Percentiles rank a stretch among this genome's conserved stretches.
These are phyloP conservation scores for Cytospora piceicola DNA, from an alignment of 2,329 filamentous ascomycete species.

Conservation along the genomic window DNA sequence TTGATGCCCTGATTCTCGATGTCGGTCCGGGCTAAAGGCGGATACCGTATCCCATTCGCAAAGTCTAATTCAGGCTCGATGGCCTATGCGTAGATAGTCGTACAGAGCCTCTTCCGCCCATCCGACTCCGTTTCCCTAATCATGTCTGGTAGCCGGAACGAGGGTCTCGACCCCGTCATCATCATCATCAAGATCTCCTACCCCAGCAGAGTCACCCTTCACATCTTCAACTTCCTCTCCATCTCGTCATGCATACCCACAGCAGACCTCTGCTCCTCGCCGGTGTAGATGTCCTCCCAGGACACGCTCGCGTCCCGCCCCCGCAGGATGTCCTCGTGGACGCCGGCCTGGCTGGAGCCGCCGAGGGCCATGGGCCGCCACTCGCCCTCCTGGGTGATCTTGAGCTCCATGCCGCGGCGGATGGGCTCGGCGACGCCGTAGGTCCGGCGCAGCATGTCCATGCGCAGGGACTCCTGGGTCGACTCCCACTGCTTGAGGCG, in stretches of 20 bases:
- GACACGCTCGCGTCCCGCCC: conserved; percentile 76
- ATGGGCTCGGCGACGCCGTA: conserved; percentile 94
- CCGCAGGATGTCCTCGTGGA: conserved; percentile 88
- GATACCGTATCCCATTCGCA: not conserved
- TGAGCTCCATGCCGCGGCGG: conserved; percentile 90
- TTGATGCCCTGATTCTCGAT: not conserved
- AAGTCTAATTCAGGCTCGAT: conserved; percentile 15
- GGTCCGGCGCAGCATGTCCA: conserved; percentile 82
- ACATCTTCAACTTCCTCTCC: conserved; percentile 87
- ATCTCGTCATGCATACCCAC: conserved; percentile 88
- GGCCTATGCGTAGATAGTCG: conserved; percentile 20
- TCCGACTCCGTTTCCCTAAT: not conserved
- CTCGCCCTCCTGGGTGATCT: conserved; percentile 78
- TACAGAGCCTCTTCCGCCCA: conserved; percentile 8
- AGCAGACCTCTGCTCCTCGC: conserved; percentile 72
- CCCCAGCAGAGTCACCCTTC: conserved; percentile 36
- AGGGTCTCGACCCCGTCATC: not conserved
- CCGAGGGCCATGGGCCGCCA: conserved; percentile 77
- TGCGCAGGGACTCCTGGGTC: conserved; percentile 85
- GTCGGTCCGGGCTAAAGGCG: not conserved
- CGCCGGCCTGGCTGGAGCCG: conserved; percentile 60
- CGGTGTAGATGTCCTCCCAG: conserved; percentile 94
- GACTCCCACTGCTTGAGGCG: conserved; percentile 88
- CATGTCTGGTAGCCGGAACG: not conserved
- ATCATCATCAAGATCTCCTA: not conserved